Conservation (phyloP, 371 early-diverging fungal genomes). For the Paramicrosporidium saccamoebae region DNA sequence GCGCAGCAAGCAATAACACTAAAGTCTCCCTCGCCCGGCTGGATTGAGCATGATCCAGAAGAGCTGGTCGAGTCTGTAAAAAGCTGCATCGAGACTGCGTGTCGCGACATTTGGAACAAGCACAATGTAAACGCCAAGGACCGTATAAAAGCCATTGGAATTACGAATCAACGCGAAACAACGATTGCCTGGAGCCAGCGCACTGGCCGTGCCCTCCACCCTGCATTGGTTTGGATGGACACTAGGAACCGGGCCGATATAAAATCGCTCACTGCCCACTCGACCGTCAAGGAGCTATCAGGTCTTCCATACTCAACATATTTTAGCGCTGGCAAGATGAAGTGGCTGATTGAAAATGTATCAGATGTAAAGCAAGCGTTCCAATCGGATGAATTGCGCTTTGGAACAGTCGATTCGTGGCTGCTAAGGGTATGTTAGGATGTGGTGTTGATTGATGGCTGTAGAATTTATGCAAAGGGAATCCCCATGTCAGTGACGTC, state of each 20-base stretch:
- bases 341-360: slow-evolving; percentile 63
- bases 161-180: slow-evolving; percentile 88
- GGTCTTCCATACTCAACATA: slow-evolving; percentile 79
- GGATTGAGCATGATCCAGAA: slow-evolving; percentile 65
- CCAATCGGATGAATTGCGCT: slow-evolving; percentile 20
- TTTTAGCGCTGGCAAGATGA: slow-evolving; percentile 63
- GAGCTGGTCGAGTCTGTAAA: slow-evolving; percentile 30
- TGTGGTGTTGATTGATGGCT: too few species aligned
- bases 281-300: slow-evolving; percentile 16
- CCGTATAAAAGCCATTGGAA: slow-evolving; percentile 49
- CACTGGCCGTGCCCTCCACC: slow-evolving; percentile 44
- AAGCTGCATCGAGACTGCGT: slow-evolving; percentile 24
- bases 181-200: slow-evolving; percentile 50
- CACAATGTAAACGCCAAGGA: slow-evolving; percentile 15
- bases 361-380: slow-evolving; percentile 21
- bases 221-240: slow-evolving; percentile 85
- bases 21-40: slow-evolving; percentile 40
- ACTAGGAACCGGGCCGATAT: slow-evolving; percentile 44
- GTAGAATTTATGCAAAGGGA: slow-evolving; percentile 46
- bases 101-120: slow-evolving; percentile 20
- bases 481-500: slow-evolving; percentile 53
- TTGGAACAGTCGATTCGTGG: slow-evolving; percentile 84
- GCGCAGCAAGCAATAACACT: slow-evolving; percentile 57
- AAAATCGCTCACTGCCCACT: slow-evolving; percentile 12
- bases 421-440: slow-evolving; percentile 26